Evolutionary conservation across 208 protist species (phyloP), one percentile per base, ranked within the genome.

Genomic region (Leishmania turanica): DNA sequence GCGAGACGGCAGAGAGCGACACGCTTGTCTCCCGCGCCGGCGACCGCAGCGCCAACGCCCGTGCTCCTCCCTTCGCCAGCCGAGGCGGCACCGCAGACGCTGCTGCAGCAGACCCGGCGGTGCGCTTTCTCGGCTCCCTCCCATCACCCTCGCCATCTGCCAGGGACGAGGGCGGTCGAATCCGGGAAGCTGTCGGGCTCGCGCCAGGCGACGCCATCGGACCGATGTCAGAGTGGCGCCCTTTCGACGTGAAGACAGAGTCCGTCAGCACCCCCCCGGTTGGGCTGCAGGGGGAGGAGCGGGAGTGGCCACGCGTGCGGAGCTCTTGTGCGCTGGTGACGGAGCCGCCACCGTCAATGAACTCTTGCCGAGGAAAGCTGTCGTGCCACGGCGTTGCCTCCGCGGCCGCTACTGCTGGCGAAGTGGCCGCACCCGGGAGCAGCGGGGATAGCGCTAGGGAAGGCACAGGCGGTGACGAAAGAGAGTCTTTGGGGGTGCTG

Each of bases 1-100:
- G 71, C 2, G 82, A 85, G 4, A 79, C 13, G 24, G 77, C 77
- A 49, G 77, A 82, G 42, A 85, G 77, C 6, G 82, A 82, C 31
- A 58, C 74, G 24, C 82, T 85, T 19, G 65, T 3, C 19, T 81
- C 77, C 15, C 77, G 51, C 53, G 19, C 53, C 31, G 27, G 24
- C 21, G 45, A 54, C 60, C 42, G 62, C 72, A 47, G 53, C 34
- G 51, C 11, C 72, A 56, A 42, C 72, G 53, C 51, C 31, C 53
- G 45, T 76, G 31, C 31, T 27, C 72, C 51, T 9, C 51, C 68
- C 40, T 34, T 73, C 69, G 45, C 24, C 42, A 42, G 19, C 8
- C 21, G 31, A 62, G 13, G 17, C 72, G 8, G 72, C 72, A 62
- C 47, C n/a, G 34, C 47, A 62, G 45, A 11, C 53, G 51, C 72